These are phyloP conservation scores for Mariannaea sp. DNA, from an alignment of 2,329 filamentous ascomycete genomes.

Conservation along the genomic window DNA sequence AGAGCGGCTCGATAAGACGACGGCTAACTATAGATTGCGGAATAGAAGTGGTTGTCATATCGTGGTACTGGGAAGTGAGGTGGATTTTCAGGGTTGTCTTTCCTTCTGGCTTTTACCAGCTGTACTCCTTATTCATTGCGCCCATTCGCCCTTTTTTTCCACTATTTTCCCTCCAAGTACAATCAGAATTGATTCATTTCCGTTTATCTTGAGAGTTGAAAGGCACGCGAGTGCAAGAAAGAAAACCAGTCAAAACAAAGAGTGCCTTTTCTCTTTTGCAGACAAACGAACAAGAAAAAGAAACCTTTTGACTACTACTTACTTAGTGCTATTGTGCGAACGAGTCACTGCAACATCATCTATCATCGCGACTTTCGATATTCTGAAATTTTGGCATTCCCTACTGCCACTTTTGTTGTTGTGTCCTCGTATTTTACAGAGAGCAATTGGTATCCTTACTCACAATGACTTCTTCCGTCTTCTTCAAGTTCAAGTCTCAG, in stretches of 20 bases:
- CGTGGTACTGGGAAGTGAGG: constrained; percentile 44
- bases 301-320: constrained; percentile 40
- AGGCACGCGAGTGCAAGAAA: constrained; percentile 47
- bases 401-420: constrained; percentile 31
- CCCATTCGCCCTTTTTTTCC: constrained; percentile 44
- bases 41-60: constrained; percentile 37
- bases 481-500: constrained; percentile 99
- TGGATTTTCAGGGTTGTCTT: constrained; percentile 45
- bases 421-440: constrained; percentile 35
- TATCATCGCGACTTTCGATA: constrained; percentile 21
- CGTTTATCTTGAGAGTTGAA: constrained; percentile 44
- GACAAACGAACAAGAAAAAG: constrained; percentile 19
- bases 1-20: constrained; percentile 31
- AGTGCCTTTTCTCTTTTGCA: constrained; percentile 28
- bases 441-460: constrained; percentile 35
- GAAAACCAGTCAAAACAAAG: constrained; percentile 40
- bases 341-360: constrained; percentile 24
- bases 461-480: constrained; percentile 93
- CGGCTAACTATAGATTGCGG: constrained; percentile 40
- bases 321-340: constrained; percentile 41
- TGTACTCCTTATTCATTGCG: constrained; percentile 49
- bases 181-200: constrained; percentile 60
- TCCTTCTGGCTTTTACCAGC: constrained; percentile 43
- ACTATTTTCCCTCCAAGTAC: constrained; percentile 46
- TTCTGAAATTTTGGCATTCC: constrained; percentile 31